Evolutionary conservation across 208 protist species (phyloP), one percentile per base, ranked within the genome.

Genomic region (Wallacemonas sp.): DNA sequence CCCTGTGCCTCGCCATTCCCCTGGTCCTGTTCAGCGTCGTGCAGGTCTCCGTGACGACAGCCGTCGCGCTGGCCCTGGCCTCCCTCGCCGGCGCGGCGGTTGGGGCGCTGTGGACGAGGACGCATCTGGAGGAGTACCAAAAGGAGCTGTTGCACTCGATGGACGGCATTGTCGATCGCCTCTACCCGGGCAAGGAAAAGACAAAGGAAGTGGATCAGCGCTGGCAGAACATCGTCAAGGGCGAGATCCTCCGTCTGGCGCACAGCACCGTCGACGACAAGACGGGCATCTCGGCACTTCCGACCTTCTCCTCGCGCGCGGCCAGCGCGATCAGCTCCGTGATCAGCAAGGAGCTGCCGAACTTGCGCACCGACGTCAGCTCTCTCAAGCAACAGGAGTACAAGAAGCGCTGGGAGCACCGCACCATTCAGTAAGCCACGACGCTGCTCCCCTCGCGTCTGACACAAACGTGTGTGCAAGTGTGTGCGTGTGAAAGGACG

Each of bases 171-270:
- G 16, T 92, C 18, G 74, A 70, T 26, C 66, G 68, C 28, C 45
- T 89, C 33, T 89, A 79, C 72, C 66, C 74, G 14, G 44, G 73
- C 10, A 72, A 76, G 29, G 71, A 79, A 18, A 77, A 63, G 22
- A 87, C 82, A 5, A 54, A 74, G 29, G 82, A 89, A 29, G 61
- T 87, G 11, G 65, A 81, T 41, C 33, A 80, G 25, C 82, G 86
- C 29, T 92, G 86, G 86, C 61, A 67, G 25, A 78, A 80, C 49
- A 48, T 45, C 22, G 86, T 92, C 49, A 82, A 72, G 65, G 83
- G 80, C 22, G 80, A 85, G 50, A 67, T 92, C 12, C 59, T 79
- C 1, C 68, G 72, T 12, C 54, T 86, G 1, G 59, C 70, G 11
- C 12, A 61, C 3, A 55, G 67, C 0, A 41, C 50, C 3, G 54